Conservation (phyloP, 495 filamentous ascomycete genomes). For the Evernia prunastri region DNA sequence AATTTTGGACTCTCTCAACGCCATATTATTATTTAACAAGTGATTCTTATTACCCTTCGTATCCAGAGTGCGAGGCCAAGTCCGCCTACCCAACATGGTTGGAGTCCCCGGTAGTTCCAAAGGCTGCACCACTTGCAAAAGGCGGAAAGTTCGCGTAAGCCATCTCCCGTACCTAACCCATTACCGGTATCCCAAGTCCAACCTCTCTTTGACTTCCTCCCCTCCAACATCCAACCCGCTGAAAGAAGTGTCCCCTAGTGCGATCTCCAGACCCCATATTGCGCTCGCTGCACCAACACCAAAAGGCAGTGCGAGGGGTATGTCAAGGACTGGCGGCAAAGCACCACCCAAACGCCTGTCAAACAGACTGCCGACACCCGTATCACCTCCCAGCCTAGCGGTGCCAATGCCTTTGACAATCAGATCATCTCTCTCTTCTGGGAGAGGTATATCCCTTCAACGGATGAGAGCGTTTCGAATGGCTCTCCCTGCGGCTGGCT, state of each 20-base stretch:
- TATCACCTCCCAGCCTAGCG: not conserved
- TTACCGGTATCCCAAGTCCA: too few species aligned
- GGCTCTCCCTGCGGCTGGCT: conserved; percentile 1
- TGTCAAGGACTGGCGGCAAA: not conserved
- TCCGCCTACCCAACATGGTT: not conserved
- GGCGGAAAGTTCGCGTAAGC: conserved; percentile 1
- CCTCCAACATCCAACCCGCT: not conserved
- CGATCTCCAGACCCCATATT: not conserved
- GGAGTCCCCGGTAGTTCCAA: conserved; percentile 3
- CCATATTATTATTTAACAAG: not conserved
- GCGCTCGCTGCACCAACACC: conserved; percentile 1
- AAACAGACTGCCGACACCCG: not conserved
- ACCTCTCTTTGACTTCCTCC: not conserved
- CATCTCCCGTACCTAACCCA: too few species aligned
- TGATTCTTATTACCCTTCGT: not conserved
- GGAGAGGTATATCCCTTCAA: not conserved
- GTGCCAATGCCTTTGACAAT: not conserved
- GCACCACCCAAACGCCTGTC: not conserved
- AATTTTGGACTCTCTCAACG: not conserved
- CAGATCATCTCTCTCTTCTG: conserved; percentile 3
- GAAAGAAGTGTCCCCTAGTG: not conserved
- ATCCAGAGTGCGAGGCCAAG: conserved; percentile 1
- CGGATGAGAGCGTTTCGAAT: not conserved
- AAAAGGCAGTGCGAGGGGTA: not conserved
- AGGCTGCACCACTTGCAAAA: conserved; percentile 3